Conservation (phyloP, 306 rosid species). For the Mimosa bimucronata region DNA sequence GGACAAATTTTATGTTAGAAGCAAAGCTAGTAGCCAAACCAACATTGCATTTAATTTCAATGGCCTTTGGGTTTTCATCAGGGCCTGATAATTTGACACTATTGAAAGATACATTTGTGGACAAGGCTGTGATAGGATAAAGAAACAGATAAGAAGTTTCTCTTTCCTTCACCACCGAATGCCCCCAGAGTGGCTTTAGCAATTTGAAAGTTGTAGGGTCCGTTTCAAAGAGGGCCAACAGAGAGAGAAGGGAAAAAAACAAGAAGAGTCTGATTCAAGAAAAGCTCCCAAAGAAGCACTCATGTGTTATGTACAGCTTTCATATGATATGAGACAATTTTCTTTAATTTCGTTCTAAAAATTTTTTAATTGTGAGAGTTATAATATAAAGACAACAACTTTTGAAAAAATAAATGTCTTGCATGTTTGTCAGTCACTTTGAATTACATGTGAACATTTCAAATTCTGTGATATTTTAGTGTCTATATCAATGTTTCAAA, state of each 20-base stretch:
- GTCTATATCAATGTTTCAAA: not conserved
- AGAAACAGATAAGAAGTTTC: constrained; percentile 44
- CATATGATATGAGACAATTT: not conserved
- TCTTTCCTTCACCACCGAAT: not conserved
- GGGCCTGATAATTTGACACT: constrained; percentile 33
- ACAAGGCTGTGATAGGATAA: constrained; percentile 35
- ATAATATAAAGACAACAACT: not conserved
- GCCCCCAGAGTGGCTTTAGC: not conserved
- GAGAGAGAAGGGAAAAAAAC: not conserved
- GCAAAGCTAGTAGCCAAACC: not conserved
- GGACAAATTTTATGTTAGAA: not conserved
- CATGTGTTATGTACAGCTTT: not conserved
- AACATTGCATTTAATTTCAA: not conserved
- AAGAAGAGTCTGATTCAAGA: not conserved
- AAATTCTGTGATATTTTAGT: not conserved
- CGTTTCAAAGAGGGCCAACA: not conserved
- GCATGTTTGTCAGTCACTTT: not conserved
- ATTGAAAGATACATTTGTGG: constrained; percentile 48
- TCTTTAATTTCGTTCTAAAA: not conserved
- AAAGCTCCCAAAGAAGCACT: not conserved
- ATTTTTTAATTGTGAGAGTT: not conserved
- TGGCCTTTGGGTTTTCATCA: constrained; percentile 27
- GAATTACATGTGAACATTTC: not conserved
- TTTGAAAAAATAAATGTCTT: not conserved
- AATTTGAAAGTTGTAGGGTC: constrained; percentile 11